Percentiles rank a stretch among this genome's conserved stretches.
Evolutionary conservation across 1,139 yeast species (phyloP).

Genomic region (Meyerozyma carpophila): DNA sequence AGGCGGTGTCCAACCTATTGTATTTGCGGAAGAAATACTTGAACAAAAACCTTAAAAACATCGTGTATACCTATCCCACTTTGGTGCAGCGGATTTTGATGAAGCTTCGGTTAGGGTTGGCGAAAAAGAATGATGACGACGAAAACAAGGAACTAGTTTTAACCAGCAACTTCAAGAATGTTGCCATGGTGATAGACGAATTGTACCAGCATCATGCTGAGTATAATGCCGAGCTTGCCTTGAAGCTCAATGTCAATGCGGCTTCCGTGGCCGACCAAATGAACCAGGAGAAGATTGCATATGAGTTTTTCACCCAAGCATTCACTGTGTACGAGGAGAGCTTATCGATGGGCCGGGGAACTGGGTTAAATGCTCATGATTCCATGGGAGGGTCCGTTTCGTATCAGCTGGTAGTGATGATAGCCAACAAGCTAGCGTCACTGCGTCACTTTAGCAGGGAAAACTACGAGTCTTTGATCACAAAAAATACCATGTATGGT

Average conservation of each 20-base stretch:
- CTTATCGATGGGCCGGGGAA: conserved; percentile 16
- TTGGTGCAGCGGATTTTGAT: conserved; percentile 56
- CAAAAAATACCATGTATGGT: conserved; percentile 82
- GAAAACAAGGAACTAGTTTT: conserved; percentile 16
- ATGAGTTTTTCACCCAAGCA: conserved; percentile 86
- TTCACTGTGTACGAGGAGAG: conserved; percentile 85
- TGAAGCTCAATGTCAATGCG: conserved; percentile 48
- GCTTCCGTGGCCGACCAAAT: conserved; percentile 77
- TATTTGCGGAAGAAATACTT: conserved; percentile 51
- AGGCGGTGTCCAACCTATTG: conserved; percentile 52
- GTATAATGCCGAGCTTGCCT: conserved; percentile 41
- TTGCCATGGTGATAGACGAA: conserved; percentile 69
- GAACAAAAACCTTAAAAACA: conserved; percentile 48
- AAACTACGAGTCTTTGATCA: conserved; percentile 74
- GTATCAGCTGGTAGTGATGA: conserved; percentile 34
- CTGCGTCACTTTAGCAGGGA: conserved; percentile 55
- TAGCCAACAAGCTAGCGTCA: conserved; percentile 59
- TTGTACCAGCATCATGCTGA: conserved; percentile 50
- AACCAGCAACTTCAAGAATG: conserved; percentile 59
- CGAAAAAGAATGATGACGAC: conserved; percentile 17
- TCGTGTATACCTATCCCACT: conserved; percentile 70
- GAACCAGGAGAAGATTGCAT: conserved; percentile 49
- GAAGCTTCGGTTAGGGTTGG: conserved; percentile 51
- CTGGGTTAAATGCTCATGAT: conserved; percentile 29
- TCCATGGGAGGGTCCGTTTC: conserved; percentile 35